phyloP scores from a whole-genome alignment of 2,329 filamentous ascomycete species.

The Emmonsiellopsis sp. region DNA sequence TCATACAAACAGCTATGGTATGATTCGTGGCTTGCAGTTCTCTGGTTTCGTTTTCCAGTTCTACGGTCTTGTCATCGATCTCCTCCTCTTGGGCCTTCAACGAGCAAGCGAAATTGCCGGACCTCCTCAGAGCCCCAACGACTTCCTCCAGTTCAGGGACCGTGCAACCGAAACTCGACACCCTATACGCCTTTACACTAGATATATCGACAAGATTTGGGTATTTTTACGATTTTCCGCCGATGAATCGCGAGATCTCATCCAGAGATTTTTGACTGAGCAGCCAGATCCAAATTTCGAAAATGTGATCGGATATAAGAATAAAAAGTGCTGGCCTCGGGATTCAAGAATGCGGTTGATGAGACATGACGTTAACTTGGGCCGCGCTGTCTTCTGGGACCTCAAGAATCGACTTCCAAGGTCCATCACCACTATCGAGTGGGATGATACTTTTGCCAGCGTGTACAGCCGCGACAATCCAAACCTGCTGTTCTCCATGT shows the following conservation, averaged over 20 bases:
- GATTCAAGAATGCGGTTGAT: constrained; percentile 97
- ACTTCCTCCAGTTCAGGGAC: constrained; percentile 95
- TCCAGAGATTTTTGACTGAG: constrained; percentile 94
- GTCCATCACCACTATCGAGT: constrained; percentile 94
- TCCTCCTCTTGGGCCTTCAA: constrained; percentile 83
- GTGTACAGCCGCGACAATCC: constrained; percentile 98
- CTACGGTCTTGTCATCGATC: constrained; percentile 90
- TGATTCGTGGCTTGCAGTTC: constrained; percentile 97
- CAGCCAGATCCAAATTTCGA: constrained; percentile 98
- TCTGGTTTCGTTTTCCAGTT: constrained; percentile 99
- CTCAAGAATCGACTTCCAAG: constrained; percentile 92
- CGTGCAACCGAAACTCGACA: constrained; percentile 85
- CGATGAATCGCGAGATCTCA: constrained; percentile 89
- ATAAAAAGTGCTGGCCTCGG: constrained; percentile 98
- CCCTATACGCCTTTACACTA: constrained; percentile 92
- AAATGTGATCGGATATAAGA: constrained; percentile 97
- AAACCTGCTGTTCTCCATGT: constrained; percentile 95
- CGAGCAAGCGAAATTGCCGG: constrained; percentile 97
- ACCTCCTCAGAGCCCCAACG: constrained; percentile 85
- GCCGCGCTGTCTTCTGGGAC: constrained; percentile 97
- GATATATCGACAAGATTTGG: constrained; percentile 98
- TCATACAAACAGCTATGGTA: constrained; percentile 95
- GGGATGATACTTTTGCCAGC: constrained; percentile 97
- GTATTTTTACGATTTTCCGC: constrained; percentile 90
- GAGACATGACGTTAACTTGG: constrained; percentile 96